Conservation (phyloP, 2,329 filamentous ascomycete genomes). For the Ophiognomonia clavigignenti-juglandacearum region DNA sequence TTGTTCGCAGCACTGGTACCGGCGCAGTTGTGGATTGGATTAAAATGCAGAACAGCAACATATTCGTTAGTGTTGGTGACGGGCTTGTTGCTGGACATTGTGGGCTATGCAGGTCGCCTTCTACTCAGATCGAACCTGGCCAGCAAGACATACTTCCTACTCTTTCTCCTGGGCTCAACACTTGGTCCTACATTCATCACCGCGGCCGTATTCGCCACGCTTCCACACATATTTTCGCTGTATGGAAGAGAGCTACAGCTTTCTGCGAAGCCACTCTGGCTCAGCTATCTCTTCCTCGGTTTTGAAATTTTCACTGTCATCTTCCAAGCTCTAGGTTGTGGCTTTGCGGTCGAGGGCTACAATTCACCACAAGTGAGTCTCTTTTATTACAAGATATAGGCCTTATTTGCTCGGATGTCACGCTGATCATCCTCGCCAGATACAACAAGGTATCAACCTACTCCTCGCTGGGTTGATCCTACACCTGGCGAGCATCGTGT, state of each 20-base stretch:
- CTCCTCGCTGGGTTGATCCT: conserved; percentile 40
- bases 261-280: conserved; percentile 28
- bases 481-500: conserved; percentile 35
- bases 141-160: conserved; percentile 32
- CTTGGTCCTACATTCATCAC: conserved; percentile 42
- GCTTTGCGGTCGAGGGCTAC: conserved; percentile 33
- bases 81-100: conserved; percentile 37
- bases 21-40: conserved; percentile 20
- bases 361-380: conserved; percentile 30
- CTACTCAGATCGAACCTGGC: conserved; percentile 31
- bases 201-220: conserved; percentile 36
- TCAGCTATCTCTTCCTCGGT: conserved; percentile 29
- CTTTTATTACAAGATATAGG: too few species aligned
- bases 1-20: conserved; percentile 22
- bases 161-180: conserved; percentile 42
- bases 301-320: conserved; percentile 30
- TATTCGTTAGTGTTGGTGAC: conserved; percentile 36
- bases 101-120: conserved; percentile 43
- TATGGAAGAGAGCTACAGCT: conserved; percentile 40
- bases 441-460: conserved; percentile 30
- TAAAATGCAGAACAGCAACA: conserved; percentile 27
- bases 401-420: background rate
- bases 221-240: conserved; percentile 41
- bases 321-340: conserved; percentile 31
- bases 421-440: conserved; percentile 20